phyloP scores from a whole-genome alignment of 2,329 filamentous ascomycete genomes.

The Leptographium wingfieldii region DNA sequence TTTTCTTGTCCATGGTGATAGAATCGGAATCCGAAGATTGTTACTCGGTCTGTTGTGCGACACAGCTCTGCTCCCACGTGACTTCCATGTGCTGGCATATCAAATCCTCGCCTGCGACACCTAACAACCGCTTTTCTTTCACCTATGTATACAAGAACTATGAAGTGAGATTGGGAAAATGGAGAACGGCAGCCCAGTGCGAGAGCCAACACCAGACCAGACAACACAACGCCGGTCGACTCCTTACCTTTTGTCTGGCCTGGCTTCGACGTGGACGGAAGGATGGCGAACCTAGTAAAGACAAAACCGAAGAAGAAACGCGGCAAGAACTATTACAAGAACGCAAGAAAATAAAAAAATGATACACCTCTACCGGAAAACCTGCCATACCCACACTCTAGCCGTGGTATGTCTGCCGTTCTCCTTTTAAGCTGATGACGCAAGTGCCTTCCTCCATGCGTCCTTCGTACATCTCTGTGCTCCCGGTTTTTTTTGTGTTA shows the following conservation, averaged over 20 bases:
- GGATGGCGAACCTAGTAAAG: not conserved
- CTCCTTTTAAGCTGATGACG: not conserved
- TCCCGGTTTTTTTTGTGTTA: not conserved
- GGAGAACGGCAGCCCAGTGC: not conserved
- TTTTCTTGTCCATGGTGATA: not conserved
- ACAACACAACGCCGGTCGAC: not conserved
- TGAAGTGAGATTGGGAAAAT: not conserved
- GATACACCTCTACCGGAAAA: not conserved
- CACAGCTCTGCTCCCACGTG: too few species aligned
- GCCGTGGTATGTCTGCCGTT: not conserved
- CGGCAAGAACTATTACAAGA: not conserved
- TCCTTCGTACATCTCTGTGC: not conserved
- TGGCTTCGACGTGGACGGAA: not conserved
- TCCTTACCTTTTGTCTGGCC: slow-evolving; percentile 1
- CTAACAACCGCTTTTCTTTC: not conserved
- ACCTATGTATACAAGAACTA: not conserved
- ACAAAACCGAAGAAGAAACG: not conserved
- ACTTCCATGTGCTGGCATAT: too few species aligned
- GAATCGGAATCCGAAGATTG: not conserved
- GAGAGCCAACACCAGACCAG: not conserved
- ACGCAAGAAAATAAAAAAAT: not conserved
- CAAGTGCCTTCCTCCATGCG: not conserved
- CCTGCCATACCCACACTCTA: not conserved
- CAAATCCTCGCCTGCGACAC: too few species aligned
- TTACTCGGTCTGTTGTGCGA: not conserved